phyloP scores from a whole-genome alignment of 2,329 filamentous ascomycete species.

The Xylariales sp. region DNA sequence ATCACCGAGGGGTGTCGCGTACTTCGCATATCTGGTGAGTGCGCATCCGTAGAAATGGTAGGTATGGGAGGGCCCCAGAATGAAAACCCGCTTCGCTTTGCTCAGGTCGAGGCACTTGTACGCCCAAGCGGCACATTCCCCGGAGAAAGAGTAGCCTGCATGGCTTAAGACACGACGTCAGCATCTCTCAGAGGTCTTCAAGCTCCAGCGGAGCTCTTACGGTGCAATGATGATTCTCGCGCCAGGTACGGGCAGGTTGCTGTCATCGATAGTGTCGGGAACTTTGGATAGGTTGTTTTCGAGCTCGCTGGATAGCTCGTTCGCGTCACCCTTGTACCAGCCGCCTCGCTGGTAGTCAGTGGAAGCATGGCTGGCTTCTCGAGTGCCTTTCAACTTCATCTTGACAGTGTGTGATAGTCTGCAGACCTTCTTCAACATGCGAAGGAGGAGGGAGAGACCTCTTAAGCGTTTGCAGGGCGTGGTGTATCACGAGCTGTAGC shows the following conservation, averaged over 20 bases:
- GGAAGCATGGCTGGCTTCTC: conserved; percentile 70
- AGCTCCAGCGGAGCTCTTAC: conserved; percentile 49
- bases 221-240: conserved; percentile 88
- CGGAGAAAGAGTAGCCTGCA: conserved; percentile 90
- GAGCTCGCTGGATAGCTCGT: conserved; percentile 62
- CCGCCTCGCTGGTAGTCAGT: too few relatives aligned
- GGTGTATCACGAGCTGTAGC: too few relatives aligned
- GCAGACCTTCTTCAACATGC: too few relatives aligned
- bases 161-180: conserved; percentile 53
- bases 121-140: conserved; percentile 87
- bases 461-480: too few relatives aligned
- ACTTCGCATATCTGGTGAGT: conserved; percentile 65
- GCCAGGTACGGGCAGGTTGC: conserved; percentile 60
- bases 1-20: conserved; percentile 70
- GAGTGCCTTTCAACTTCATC: conserved; percentile 28
- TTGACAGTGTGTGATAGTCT: too few relatives aligned
- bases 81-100: conserved; percentile 78
- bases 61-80: conserved; percentile 90
- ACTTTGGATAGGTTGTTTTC: conserved; percentile 71
- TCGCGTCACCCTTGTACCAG: conserved; percentile 71
- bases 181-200: neutral
- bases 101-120: conserved; percentile 85
- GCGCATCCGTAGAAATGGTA: conserved; percentile 74
- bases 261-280: conserved; percentile 57
- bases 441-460: too few relatives aligned